Conservation (phyloP, 225 moss, liverwort and hornwort species). For the Asterella californica region DNA sequence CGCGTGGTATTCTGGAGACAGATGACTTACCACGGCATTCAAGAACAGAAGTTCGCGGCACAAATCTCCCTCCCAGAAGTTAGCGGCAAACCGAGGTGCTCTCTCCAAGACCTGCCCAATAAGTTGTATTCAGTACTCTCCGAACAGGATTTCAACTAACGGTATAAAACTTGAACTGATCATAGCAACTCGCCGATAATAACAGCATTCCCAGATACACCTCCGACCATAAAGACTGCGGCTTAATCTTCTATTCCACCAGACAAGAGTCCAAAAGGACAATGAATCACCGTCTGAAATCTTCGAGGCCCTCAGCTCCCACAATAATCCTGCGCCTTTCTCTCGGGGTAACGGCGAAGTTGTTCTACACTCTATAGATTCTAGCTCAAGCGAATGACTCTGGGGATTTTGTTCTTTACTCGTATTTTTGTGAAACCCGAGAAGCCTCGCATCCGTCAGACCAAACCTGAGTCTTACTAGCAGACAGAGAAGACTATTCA, state of each 20-base stretch:
- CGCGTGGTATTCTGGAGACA: neutral
- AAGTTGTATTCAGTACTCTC: slow-evolving; percentile 10
- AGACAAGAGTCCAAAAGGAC: neutral
- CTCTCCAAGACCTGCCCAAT: slow-evolving; percentile 40
- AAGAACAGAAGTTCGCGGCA: slow-evolving; percentile 40
- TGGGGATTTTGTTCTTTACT: neutral
- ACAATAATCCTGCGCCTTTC: neutral
- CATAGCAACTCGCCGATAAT: neutral
- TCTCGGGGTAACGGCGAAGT: neutral
- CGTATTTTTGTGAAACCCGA: neutral
- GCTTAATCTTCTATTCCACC: neutral
- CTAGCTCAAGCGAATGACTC: neutral
- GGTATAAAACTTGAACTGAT: neutral
- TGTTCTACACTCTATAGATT: neutral
- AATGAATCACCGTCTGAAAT: slow-evolving; percentile 36
- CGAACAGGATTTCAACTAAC: neutral
- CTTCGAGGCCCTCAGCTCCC: slow-evolving; percentile 12
- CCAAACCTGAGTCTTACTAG: neutral
- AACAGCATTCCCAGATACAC: neutral
- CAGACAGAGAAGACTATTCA: neutral
- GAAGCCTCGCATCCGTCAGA: neutral
- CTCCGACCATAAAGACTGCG: neutral
- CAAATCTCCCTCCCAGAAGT: slow-evolving; percentile 40
- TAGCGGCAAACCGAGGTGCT: slow-evolving; percentile 33
- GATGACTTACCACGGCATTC: slow-evolving; percentile 36